Conservation (phyloP, 371 early-diverging fungal genomes). For the Mycotypha africana region DNA sequence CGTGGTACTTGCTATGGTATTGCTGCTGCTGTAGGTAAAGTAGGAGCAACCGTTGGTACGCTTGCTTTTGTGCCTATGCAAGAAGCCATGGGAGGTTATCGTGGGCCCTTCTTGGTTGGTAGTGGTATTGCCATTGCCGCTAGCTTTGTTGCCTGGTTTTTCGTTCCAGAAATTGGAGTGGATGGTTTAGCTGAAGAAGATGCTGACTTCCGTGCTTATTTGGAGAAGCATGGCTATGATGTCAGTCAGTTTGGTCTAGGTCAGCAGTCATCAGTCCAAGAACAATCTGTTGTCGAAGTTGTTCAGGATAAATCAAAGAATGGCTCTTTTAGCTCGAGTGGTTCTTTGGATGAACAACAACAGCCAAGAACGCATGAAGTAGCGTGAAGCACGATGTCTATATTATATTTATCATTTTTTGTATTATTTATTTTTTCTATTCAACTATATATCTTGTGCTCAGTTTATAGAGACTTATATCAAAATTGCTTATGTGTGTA, state of each 20-base stretch:
- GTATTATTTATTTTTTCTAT: no score
- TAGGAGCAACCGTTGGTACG: slow-evolving; percentile 48
- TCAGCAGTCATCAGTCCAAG: no score
- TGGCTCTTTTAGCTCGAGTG: no score
- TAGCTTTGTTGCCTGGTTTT: slow-evolving; percentile 25
- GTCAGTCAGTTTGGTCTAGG: slow-evolving; percentile 33
- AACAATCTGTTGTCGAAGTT: no score
- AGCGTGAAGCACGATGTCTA: no score
- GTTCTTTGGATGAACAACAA: no score
- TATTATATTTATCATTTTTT: no score
- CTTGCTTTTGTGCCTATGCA: slow-evolving; percentile 38
- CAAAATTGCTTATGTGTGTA: no score
- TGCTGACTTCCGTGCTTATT: slow-evolving; percentile 43
- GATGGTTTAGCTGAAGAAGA: slow-evolving; percentile 50
- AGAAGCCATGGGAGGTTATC: slow-evolving; percentile 25
- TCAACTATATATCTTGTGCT: no score
- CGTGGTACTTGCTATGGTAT: slow-evolving; percentile 62
- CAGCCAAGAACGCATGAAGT: no score
- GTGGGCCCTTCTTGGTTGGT: slow-evolving; percentile 36
- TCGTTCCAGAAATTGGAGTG: slow-evolving; percentile 28
- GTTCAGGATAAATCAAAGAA: no score
- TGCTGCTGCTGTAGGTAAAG: slow-evolving; percentile 53
- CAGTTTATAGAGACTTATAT: no score
- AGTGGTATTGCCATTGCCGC: slow-evolving; percentile 32
- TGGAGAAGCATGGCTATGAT: slow-evolving; percentile 48